phyloP scores from a whole-genome alignment of 352 stramenopile genomes.

The Elongisporangium prolatum region DNA sequence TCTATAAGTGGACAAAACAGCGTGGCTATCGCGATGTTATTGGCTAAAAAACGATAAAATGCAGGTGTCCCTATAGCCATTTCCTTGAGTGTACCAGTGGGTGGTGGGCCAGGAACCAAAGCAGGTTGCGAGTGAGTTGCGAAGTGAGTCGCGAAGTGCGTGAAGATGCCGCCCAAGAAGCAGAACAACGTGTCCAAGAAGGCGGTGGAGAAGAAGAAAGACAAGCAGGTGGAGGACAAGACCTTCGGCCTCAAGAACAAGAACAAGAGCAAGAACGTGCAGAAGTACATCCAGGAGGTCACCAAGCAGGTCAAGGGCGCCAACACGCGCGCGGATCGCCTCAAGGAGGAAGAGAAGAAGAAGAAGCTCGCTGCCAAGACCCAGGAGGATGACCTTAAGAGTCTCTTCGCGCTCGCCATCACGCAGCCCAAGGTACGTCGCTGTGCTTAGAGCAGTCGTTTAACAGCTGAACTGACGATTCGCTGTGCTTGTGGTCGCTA shows the following conservation, averaged over 20 bases:
- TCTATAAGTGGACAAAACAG: no score
- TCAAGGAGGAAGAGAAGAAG: conserved; percentile 71
- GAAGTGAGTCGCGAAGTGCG: background rate
- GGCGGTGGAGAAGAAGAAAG: conserved; percentile 86
- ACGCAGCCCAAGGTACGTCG: conserved; percentile 73
- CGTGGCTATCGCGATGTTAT: no score
- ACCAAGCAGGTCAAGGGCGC: conserved; percentile 86
- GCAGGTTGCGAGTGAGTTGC: background rate
- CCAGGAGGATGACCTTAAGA: conserved; percentile 78
- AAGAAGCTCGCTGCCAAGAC: conserved; percentile 85
- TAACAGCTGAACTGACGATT: background rate
- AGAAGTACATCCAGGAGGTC: conserved; percentile 90
- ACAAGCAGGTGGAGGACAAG: conserved; percentile 96
- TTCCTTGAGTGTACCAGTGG: background rate
- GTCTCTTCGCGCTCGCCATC: conserved; percentile 81
- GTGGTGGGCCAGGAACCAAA: background rate
- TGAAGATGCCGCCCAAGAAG: conserved; percentile 78
- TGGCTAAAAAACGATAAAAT: no score
- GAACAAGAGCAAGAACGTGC: conserved; percentile 97
- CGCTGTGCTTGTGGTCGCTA: conserved; percentile 15
- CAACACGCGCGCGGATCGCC: conserved; percentile 69
- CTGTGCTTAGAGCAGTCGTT: background rate
- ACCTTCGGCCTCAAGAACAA: conserved; percentile 99
- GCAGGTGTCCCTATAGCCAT: no score
- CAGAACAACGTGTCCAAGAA: conserved; percentile 74